Base-by-base conservation (phyloP, 108 stramenopile species). In the Nannochloropsis salina region DNA sequence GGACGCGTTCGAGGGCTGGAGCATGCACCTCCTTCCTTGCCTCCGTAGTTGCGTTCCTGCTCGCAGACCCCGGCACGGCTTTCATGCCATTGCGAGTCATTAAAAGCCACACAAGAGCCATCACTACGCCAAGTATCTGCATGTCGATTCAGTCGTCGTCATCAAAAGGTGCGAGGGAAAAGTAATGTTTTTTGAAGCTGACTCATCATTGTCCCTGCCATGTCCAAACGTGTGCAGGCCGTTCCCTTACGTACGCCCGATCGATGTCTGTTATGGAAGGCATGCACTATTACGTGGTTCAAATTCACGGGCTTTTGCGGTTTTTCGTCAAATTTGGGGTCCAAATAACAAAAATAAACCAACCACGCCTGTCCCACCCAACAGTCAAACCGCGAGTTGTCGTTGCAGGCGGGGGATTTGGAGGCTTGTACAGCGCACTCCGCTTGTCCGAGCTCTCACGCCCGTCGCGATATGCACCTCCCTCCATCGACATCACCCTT, bases 401-500 rank as follows among this genome's bases (percentile, higher is more conserved):
- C 47, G 47, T 51, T 15, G 47, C 12, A 12, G 88, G 88, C 11
- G 88, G 85, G 20, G 88, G 88, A 9, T 89, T 89, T 85, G 88
- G 88, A 5, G 88, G 88, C 10, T 79, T 89, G 82, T 89, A 89
- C 86, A 82, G 85, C 10, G 88, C 88, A 41, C 86, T 89, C 43
- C 82, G 89, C 31, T 80, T 89, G 42, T 11, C 86, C 42, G 42
- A 89, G 43, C 82, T 89, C 80, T 85, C 89, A 1, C 86, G 89
- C 82, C 40, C 80, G 6, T 83, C 79, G 18, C 85, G 41, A 31
- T 83, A 83, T 43, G 83, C 42, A 21, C 41, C 20, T 83, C 31
- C n/a, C 5, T 22, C 83, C 18, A 91, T 93, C 21, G 86, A 85
- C 43, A 92, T 96, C 41, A 93, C 93, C 18, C 84, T 96, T 1